phyloP scores from a whole-genome alignment of 176 grass and related monocot genomes.

The Oryza coarctata region DNA sequence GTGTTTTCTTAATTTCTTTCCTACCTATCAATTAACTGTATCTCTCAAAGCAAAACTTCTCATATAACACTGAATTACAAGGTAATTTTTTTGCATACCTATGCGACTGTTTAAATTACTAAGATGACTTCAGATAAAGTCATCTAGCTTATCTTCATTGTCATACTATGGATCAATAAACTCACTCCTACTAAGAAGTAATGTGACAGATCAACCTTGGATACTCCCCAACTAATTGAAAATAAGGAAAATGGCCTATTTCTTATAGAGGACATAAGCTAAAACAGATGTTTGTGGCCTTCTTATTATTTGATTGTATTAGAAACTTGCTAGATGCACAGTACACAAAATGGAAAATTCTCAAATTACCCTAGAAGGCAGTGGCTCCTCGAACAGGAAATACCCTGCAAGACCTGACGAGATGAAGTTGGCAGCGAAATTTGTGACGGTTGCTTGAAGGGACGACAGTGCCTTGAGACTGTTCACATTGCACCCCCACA shows the following conservation, averaged over 20 bases:
- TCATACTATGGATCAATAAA: background rate
- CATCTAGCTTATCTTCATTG: background rate
- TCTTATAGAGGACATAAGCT: background rate
- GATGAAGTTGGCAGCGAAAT: constrained; percentile 88
- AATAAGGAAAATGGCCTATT: background rate
- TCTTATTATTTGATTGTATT: background rate
- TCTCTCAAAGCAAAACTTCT: background rate
- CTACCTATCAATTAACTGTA: background rate
- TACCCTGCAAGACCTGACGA: constrained; percentile 83
- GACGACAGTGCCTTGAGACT: constrained; percentile 86
- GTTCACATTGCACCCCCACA: constrained; percentile 94
- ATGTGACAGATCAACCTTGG: background rate
- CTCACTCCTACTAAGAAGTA: background rate
- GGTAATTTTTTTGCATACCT: background rate
- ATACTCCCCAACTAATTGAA: no score
- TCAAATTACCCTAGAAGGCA: constrained; percentile 67
- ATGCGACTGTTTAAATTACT: background rate
- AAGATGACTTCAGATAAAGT: background rate
- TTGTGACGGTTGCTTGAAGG: constrained; percentile 88
- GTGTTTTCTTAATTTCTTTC: background rate
- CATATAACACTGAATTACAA: background rate
- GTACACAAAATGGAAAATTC: background rate
- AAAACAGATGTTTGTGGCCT: background rate
- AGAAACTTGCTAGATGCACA: background rate
- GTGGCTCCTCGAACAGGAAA: constrained; percentile 73